A percentile compares a stretch with the other conserved stretches of the same genome.
Conservation (phyloP, 768 basidiomycete species). For the Hericium rajendrae region DNA sequence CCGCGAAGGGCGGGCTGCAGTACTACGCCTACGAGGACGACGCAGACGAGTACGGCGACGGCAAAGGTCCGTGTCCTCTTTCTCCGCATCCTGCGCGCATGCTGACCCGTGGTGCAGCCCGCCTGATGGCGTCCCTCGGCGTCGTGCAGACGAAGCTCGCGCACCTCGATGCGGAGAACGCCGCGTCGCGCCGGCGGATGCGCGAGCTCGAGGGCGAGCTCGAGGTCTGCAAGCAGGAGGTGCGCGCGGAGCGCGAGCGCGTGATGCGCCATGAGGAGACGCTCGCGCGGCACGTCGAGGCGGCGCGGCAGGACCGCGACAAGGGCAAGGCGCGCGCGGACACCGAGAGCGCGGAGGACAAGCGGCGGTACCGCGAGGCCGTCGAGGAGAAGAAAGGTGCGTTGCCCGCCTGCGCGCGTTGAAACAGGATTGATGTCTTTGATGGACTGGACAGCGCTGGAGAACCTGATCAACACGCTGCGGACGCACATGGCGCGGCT, state of each 20-base stretch:
- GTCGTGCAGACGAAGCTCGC: conserved; percentile 59
- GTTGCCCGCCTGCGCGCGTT: not conserved
- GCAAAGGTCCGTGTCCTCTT: conserved; percentile 39
- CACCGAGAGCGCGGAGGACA: conserved; percentile 11
- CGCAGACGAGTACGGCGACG: conserved; percentile 39
- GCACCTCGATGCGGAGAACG: conserved; percentile 73
- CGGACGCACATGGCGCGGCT: conserved; percentile 69
- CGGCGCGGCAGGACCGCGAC: conserved; percentile 21
- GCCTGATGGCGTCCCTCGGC: conserved; percentile 50
- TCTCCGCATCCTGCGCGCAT: not conserved
- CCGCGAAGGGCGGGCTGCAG: conserved; percentile 44
- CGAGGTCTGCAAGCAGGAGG: conserved; percentile 75
- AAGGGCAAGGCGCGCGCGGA: conserved; percentile 26
- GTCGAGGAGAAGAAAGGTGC: conserved; percentile 87
- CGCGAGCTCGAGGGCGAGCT: conserved; percentile 81
- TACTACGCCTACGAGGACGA: conserved; percentile 42
- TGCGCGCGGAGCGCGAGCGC: conserved; percentile 56
- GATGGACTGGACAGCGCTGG: conserved; percentile 47
- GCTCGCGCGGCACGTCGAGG: conserved; percentile 20
- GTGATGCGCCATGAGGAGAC: conserved; percentile 48
- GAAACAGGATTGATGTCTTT: not conserved
- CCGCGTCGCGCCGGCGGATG: conserved; percentile 73
- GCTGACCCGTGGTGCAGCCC: conserved; percentile 35
- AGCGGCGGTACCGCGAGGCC: conserved; percentile 55
- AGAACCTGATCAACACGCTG: conserved; percentile 66